Conservation (phyloP, 2,329 filamentous ascomycete genomes). For the Ambrosiella beaveri region DNA sequence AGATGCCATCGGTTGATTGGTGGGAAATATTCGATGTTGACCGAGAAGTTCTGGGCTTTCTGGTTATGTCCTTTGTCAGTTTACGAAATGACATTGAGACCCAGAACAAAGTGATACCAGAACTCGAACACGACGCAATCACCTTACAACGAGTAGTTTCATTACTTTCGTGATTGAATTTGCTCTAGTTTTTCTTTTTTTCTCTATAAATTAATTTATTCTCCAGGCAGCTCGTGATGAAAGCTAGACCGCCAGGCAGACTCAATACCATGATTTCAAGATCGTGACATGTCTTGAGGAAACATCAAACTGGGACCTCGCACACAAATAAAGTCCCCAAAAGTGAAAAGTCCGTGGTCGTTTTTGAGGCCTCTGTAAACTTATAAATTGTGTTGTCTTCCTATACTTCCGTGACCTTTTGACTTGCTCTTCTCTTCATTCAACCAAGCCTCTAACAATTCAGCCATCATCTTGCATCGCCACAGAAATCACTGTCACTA, state of each 20-base stretch:
- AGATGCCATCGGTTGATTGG: conserved; percentile 73
- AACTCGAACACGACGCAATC: conserved; percentile 33
- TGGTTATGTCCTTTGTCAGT: conserved; percentile 74
- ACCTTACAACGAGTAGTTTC: conserved; percentile 38
- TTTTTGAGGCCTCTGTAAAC: too few species aligned
- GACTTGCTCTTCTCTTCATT: too few species aligned
- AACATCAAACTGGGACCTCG: too few species aligned
- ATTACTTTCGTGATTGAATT: conserved; percentile 17
- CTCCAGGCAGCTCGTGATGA: not conserved
- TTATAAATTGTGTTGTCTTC: too few species aligned
- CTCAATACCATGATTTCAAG: too few species aligned
- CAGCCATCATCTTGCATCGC: too few species aligned
- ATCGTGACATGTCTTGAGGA: not conserved
- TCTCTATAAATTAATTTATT: not conserved
- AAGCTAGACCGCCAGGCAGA: not conserved
- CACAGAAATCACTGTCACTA: too few species aligned
- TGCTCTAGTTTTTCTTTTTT: not conserved
- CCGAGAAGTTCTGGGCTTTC: conserved; percentile 79
- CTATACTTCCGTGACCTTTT: too few species aligned
- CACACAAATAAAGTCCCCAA: not conserved
- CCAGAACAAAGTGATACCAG: conserved; percentile 40
- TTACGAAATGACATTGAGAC: conserved; percentile 50
- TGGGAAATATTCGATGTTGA: conserved; percentile 98
- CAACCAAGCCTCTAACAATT: too few species aligned
- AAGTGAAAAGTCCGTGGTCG: too few species aligned